Conservation (phyloP, 1,139 yeast species). For the Hansenula sp. region DNA sequence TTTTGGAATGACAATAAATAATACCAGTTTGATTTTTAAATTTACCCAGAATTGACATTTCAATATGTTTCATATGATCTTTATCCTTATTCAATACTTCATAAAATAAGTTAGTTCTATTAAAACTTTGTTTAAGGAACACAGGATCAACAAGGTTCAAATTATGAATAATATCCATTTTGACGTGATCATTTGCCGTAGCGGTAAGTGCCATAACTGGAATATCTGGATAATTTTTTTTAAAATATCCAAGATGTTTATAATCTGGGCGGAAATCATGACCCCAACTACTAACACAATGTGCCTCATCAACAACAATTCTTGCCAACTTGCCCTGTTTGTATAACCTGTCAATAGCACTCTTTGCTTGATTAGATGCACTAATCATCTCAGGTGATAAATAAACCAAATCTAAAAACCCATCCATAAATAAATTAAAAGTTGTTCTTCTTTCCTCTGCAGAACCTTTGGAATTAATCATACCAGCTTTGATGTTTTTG, state of each 20-base stretch:
- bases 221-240: constrained; percentile 66
- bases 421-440: constrained; percentile 58
- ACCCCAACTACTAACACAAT: constrained; percentile 99
- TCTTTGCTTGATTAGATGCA: constrained; percentile 67
- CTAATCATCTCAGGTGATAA: constrained; percentile 95
- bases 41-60: constrained; percentile 46
- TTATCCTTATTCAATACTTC: constrained; percentile 66
- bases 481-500: constrained; percentile 73
- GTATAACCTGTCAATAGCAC: constrained; percentile 57
- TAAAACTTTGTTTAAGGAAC: constrained; percentile 68
- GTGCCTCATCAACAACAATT: constrained; percentile 96
- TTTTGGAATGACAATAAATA: constrained; percentile 89
- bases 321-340: constrained; percentile 62
- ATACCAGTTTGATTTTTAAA: constrained; percentile 74
- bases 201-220: constrained; percentile 98
- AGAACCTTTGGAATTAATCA: constrained; percentile 78
- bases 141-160: constrained; percentile 46
- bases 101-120: constrained; percentile 81
- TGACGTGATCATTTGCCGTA: constrained; percentile 91
- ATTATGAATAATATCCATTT: constrained; percentile 80
- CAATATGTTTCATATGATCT: constrained; percentile 57
- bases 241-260: constrained; percentile 73
- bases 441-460: constrained; percentile 63
- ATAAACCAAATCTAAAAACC: constrained; percentile 72
- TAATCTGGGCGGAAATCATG: constrained; percentile 98